phyloP scores from a whole-genome alignment of 495 filamentous ascomycete genomes.

The Hypoxylon crocopeplum region DNA sequence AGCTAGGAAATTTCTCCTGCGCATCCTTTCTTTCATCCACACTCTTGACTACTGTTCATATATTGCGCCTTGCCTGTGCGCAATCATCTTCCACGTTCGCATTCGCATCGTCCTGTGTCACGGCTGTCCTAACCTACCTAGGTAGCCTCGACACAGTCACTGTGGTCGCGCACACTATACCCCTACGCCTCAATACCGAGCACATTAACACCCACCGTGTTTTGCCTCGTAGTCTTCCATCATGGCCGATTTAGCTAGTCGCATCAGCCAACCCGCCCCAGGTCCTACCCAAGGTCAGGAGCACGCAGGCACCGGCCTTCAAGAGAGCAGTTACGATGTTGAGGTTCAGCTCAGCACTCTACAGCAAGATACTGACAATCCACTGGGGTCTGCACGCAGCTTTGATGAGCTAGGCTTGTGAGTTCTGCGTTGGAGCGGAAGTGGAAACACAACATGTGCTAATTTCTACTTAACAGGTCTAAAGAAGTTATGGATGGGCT shows the following conservation, averaged over 20 bases:
- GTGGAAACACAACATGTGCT: constrained; percentile 14
- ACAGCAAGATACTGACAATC: constrained; percentile 84
- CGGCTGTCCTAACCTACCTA: background rate
- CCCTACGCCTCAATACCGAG: background rate
- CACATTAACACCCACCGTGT: constrained; percentile 2
- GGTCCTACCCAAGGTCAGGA: too few species aligned
- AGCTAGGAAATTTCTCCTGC: too few species aligned
- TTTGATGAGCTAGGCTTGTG: constrained; percentile 90
- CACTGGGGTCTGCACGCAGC: constrained; percentile 79
- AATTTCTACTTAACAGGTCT: constrained; percentile 41
- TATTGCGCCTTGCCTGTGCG: background rate
- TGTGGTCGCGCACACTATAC: background rate
- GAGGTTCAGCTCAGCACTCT: constrained; percentile 90
- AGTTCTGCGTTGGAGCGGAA: constrained; percentile 41
- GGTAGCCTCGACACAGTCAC: background rate
- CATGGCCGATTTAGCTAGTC: constrained; percentile 65
- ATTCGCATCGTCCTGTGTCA: too few species aligned
- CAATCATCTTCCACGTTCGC: too few species aligned
- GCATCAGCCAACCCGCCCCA: constrained; percentile 60
- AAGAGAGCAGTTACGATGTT: constrained; percentile 79
- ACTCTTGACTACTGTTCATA: too few species aligned
- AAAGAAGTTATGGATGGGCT: constrained; percentile 62
- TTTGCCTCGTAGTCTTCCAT: background rate
- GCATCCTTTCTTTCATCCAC: too few species aligned
- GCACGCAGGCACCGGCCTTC: too few species aligned